Percentiles rank a stretch among this genome's conserved stretches.
Evolutionary conservation across 352 stramenopile species (phyloP).

Genomic region (Globisporangium heterothallicum): DNA sequence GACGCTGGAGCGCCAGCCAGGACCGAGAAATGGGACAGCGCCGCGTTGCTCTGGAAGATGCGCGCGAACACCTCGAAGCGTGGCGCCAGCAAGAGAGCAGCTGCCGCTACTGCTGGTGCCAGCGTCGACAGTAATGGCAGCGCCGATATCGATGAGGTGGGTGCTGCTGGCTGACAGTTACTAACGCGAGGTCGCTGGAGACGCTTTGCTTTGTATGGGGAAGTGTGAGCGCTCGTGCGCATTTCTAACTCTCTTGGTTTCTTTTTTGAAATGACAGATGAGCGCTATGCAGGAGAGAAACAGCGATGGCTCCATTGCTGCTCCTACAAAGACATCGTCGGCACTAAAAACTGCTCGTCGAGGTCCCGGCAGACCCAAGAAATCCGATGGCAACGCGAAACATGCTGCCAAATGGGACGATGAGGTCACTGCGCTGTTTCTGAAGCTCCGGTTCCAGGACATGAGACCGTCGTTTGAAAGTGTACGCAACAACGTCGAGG

Average conservation of each 20-base stretch:
- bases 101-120: not conserved
- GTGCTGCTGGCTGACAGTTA: too few relatives aligned
- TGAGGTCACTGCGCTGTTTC: constrained; percentile 5
- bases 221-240: too few relatives aligned
- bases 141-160: not conserved
- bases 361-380: constrained; percentile 8
- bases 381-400: constrained; percentile 5
- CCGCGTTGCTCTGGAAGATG: constrained; percentile 12
- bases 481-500: constrained; percentile 14
- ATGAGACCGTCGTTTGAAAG: constrained; percentile 7
- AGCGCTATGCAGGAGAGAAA: too few relatives aligned
- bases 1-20: not conserved
- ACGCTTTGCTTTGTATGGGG: too few relatives aligned
- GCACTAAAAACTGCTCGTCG: not conserved
- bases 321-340: not conserved
- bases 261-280: too few relatives aligned
- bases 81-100: not conserved
- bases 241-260: too few relatives aligned
- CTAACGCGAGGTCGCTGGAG: too few relatives aligned
- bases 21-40: constrained; percentile 4
- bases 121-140: not conserved
- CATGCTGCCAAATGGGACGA: constrained; percentile 12
- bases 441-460: constrained; percentile 9
- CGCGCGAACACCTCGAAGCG: constrained; percentile 1
- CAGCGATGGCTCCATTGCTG: too few relatives aligned